Base-by-base conservation (phyloP, 1,139 yeast genomes). In the Geotrichum restrictum region DNA sequence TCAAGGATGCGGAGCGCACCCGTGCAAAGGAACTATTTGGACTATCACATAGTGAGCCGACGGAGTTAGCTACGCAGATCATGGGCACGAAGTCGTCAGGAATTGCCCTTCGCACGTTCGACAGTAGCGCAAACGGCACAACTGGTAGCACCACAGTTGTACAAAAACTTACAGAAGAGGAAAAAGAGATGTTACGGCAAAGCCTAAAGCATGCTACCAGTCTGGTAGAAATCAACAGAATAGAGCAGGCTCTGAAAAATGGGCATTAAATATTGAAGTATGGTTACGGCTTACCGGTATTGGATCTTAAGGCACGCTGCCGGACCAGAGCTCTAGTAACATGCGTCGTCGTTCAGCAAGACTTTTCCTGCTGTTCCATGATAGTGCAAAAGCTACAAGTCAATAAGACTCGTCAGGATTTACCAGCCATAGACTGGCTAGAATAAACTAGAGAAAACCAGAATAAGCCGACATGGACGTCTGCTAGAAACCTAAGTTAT, bases 171-270 rank as follows among this genome's bases (percentile, higher is more conserved):
- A 73, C 82, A 1, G 76, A 73, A 1, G 80, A 76, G 13, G 88
- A 84, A 50, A 77, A 75, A 56, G 68, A 68, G 14, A 69, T 70
- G 51, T 68, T 89, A 48, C 74, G 82, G 58, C 66, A 72, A 46
- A 77, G 80, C 55, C 71, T 89, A 53, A 76, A 76, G 51, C 71
- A 69, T 34, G 95, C 96, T 0, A 75, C 80, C 3, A 81, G 83
- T 51, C 66, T 89, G 56, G 85, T 78, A 13, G 96, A 89, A 59
- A 84, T 89, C 13, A 88, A 84, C 58, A 70, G 80, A 49, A 78
- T 89, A 29, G 95, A 88, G 65, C 70, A 72, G 33, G 73, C 77
- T 1, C 66, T 80, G 51, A 68, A 71, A 50, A 70, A 66, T 43
- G 79, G 78, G 7, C 39, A 32, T 32, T 43, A 24, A 24, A n/a